Evolutionary conservation across 2,329 filamentous ascomycete genomes (phyloP), one percentile per base, ranked within the genome.

Genomic region (Fusarium sp.): DNA sequence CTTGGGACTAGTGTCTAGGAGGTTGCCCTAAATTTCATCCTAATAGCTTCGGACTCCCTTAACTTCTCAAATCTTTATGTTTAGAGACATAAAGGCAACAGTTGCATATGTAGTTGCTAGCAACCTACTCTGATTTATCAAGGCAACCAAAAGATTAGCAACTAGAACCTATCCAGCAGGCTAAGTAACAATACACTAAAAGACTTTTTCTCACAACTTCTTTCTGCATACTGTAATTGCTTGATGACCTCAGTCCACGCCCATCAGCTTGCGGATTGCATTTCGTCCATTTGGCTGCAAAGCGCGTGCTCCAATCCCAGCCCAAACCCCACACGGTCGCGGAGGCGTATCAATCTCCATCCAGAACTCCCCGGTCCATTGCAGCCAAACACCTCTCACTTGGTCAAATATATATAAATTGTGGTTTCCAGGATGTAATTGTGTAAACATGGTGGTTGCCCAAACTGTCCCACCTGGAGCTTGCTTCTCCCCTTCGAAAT

Each of bases 381-480:
- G 37, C 11, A 58, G 8, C 55, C 55, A 58, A 37, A 43, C 28
- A 5, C 26, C 21, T 6, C 9, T 34, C 8, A 2, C 14, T 26
- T 58, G 55, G 18, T 58, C 46, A 34, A 58, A 58, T 5, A 53
- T 3, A 37, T 53, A 58, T 4, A 58, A 39, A 2, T 25, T 18
- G 4, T 8, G 37, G 12, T 12, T 53, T 6, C 4, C 46, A 4
- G 55, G 55, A 14, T 44, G 55, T 8, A 58, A 34, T 5, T 53
- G 55, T 3, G 31, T 34, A 26, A 58, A 58, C 55, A 58, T 58
- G 7, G 37, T 58, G 2, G 55, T 58, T 21, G 55, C 55, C 55
- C 55, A 58, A 10, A 34, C n/a, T 7, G 55, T 58, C 9, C 55
- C 55, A 2, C 55, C 55, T 6, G 21, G 28, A 26, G 55, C 19